Conservation (phyloP, 441 rosid species). For the Pelargonium citronellum region DNA sequence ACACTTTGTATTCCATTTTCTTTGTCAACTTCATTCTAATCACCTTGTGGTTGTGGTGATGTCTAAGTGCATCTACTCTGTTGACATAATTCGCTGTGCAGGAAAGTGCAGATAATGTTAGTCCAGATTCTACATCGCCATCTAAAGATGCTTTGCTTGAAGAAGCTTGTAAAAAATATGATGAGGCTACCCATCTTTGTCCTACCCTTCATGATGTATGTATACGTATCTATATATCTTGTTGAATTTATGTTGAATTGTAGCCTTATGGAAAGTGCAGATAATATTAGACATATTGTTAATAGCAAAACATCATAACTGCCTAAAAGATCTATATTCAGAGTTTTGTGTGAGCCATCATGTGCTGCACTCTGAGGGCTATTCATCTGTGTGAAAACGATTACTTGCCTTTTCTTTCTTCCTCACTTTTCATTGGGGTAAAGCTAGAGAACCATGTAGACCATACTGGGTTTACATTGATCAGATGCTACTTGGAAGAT, state of each 20-base stretch:
- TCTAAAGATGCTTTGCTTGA: conserved; percentile 95
- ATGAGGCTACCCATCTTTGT: conserved; percentile 83
- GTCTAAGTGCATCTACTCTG: conserved; percentile 1
- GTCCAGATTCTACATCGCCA: conserved; percentile 82
- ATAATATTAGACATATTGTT: neutral
- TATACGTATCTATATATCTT: conserved; percentile 17
- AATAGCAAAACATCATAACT: conserved; percentile 2
- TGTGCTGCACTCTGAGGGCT: neutral
- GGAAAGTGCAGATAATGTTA: conserved; percentile 98
- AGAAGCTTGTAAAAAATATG: conserved; percentile 95
- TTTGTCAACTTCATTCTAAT: neutral
- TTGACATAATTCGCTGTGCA: conserved; percentile 34
- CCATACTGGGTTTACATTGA: neutral
- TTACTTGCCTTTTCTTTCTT: neutral
- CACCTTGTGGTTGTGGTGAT: neutral
- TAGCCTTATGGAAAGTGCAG: conserved; percentile 1
- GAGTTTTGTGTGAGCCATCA: neutral
- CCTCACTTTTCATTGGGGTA: neutral
- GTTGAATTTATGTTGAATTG: conserved; percentile 18
- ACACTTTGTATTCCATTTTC: neutral
- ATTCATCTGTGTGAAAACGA: neutral
- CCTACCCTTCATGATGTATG: conserved; percentile 96
- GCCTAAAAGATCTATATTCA: conserved; percentile 1
- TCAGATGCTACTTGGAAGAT: conserved; percentile 7
- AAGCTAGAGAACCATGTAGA: neutral